Conservation (phyloP, 2,329 filamentous ascomycete genomes). For the Colletotrichum neosansevieriae region DNA sequence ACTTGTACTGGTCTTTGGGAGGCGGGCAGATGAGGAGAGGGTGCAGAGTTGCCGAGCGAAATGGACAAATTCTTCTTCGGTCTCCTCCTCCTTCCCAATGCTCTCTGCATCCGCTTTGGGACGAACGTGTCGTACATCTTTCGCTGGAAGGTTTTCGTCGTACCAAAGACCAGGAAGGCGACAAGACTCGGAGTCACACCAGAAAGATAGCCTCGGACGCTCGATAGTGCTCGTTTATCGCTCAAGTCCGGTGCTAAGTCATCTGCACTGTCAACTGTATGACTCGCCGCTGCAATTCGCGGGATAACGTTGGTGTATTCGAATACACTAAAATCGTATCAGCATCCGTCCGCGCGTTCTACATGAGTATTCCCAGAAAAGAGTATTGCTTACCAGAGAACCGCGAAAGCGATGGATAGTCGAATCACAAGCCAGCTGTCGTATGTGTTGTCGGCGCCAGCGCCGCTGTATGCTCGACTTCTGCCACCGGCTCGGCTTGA, state of each 20-base stretch:
- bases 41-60: background rate
- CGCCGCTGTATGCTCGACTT: slow-evolving; percentile 35
- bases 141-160: slow-evolving; percentile 43
- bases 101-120: background rate
- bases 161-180: slow-evolving; percentile 45
- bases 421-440: slow-evolving; percentile 59
- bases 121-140: slow-evolving; percentile 23
- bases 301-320: slow-evolving; percentile 44
- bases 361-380: accelerated
- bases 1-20: background rate
- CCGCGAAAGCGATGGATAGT: slow-evolving; percentile 57
- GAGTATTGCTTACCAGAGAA: slow-evolving; percentile 49
- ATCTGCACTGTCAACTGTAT: slow-evolving; percentile 46
- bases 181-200: slow-evolving; percentile 44
- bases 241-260: slow-evolving; percentile 50
- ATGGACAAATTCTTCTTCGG: slow-evolving; percentile 15
- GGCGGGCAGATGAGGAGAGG: background rate
- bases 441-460: slow-evolving; percentile 51
- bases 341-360: background rate
- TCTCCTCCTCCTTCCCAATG: background rate
- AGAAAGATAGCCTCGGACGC: slow-evolving; percentile 44
- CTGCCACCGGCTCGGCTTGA: slow-evolving; percentile 27
- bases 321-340: slow-evolving; percentile 2
- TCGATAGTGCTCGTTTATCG: slow-evolving; percentile 35
- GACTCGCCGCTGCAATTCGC: slow-evolving; percentile 47